These are phyloP conservation scores for Anacardium occidentale DNA, from an alignment of 345 rosid genomes.

Conservation along the genomic window DNA sequence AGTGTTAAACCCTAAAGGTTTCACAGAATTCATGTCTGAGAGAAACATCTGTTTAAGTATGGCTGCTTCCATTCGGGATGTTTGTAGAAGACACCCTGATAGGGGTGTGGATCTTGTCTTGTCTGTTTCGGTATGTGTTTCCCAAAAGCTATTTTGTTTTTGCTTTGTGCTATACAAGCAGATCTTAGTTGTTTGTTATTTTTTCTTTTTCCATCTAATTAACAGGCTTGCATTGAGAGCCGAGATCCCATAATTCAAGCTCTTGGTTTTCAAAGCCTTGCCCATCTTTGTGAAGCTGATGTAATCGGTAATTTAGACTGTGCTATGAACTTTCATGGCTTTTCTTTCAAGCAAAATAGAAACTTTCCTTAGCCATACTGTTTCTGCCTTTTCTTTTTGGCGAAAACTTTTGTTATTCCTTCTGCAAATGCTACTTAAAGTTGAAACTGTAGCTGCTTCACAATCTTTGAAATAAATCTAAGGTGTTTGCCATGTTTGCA, in stretches of 20 bases:
- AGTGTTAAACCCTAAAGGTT: slow-evolving; percentile 56
- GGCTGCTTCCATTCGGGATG: slow-evolving; percentile 79
- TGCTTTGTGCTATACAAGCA: slow-evolving; percentile 20
- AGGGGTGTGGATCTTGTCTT: slow-evolving; percentile 96
- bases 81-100: slow-evolving; percentile 83
- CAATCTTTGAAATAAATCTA: background rate
- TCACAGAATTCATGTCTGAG: slow-evolving; percentile 55
- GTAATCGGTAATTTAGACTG: slow-evolving; percentile 61
- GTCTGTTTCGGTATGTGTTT: slow-evolving; percentile 78
- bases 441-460: background rate
- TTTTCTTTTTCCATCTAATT: slow-evolving; percentile 11
- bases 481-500: background rate
- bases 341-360: background rate
- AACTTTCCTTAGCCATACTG: background rate
- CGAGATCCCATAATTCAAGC: slow-evolving; percentile 66
- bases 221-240: slow-evolving; percentile 87
- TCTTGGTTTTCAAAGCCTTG: slow-evolving; percentile 91
- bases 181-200: slow-evolving; percentile 11
- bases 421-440: slow-evolving; percentile 1
- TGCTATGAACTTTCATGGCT: slow-evolving; percentile 1
- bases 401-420: slow-evolving; percentile 5
- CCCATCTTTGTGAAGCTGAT: slow-evolving; percentile 95
- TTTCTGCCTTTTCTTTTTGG: background rate
- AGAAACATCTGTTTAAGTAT: slow-evolving; percentile 65
- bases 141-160: slow-evolving; percentile 24